A percentile compares a stretch with the other conserved stretches of the same genome.
Evolutionary conservation across 1,139 yeast genomes (phyloP).

Genomic region (Magnusiomyces magnusii): DNA sequence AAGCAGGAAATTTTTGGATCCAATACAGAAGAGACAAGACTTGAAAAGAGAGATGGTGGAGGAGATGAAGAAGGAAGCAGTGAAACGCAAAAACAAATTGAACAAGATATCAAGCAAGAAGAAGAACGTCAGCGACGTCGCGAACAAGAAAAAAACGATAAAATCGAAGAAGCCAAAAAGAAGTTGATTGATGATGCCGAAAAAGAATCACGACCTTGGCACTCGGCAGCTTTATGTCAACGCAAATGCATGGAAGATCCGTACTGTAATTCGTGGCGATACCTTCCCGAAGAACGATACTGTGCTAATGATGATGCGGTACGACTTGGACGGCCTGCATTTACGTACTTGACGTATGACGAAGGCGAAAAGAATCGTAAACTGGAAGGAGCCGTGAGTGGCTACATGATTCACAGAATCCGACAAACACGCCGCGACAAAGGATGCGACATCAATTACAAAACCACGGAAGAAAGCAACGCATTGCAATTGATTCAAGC

Average conservation of each 20-base stretch:
- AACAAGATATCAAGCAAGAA: not conserved
- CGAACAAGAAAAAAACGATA: not conserved
- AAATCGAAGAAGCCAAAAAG: not conserved
- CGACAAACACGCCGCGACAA: slow-evolving; percentile 19
- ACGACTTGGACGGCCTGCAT: slow-evolving; percentile 9
- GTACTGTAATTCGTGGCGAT: slow-evolving; percentile 22
- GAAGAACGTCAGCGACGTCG: not conserved
- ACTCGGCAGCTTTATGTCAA: slow-evolving; percentile 13
- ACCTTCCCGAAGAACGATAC: slow-evolving; percentile 6
- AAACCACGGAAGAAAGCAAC: not conserved
- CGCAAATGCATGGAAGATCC: slow-evolving; percentile 14
- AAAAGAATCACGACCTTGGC: slow-evolving; percentile 13
- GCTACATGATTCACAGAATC: slow-evolving; percentile 26
- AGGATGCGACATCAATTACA: slow-evolving; percentile 17
- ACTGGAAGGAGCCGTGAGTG: slow-evolving; percentile 16
- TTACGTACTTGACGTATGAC: slow-evolving; percentile 14
- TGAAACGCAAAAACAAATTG: too few relatives aligned
- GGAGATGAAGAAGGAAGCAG: slow-evolving; percentile 1
- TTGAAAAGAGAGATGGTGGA: slow-evolving; percentile 5
- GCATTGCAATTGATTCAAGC: not conserved
- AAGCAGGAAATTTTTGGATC: not conserved
- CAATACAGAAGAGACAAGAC: not conserved
- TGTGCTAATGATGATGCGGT: slow-evolving; percentile 8
- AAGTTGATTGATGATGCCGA: slow-evolving; percentile 5
- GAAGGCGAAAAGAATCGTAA: slow-evolving; percentile 9